Base-by-base conservation (phyloP, 768 basidiomycete species). In the Leccinellum luteum region DNA sequence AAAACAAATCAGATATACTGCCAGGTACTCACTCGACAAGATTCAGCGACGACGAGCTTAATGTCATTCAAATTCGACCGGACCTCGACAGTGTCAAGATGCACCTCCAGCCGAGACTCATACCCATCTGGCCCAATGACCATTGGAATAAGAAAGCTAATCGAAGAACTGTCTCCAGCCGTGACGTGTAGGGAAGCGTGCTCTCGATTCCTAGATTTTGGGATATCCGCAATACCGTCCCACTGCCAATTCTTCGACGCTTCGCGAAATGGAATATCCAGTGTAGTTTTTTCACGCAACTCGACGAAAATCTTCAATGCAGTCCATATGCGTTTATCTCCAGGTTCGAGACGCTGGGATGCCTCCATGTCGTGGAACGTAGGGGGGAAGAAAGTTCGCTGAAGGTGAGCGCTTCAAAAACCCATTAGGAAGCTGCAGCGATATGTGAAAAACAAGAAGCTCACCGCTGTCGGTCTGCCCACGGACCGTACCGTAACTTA, bases 201-300 rank as follows among this genome's bases (percentile, higher is more conserved):
- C 70, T 89, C 86, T 52, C 87, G 80, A 60, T 79, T 79, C 53
- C 79, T 79, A 30, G 78, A 79, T 55, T 81, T 79, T 1, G 80
- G 81, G 17, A 79, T 63, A 19, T 80, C 74, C 6, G 68, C 66
- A 31, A 76, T 64, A 31, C 85, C 86, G 69, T 98, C 96, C 87
- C 89, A 98, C 69, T 87, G 85, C 96, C 96, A 98, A 71, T 98
- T 90, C 89, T 98, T 98, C 0, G 94, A 97, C 1, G 85, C 73
- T 73, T 98, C 96, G 10, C 94, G 84, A 56, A 95, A 95, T 3
- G 96, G 96, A n/a, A 97, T 76, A 43, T 90, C 81, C 10, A 98
- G 66, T 0, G 82, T 85, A 0, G 92, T 90, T 25, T 86, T 82
- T 51, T 90, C 88, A 9, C 85, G 80, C 44, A 98, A 76, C 70